Evolutionary conservation across 129 eudicot species (phyloP).

Genomic region (Mikania micrantha): DNA sequence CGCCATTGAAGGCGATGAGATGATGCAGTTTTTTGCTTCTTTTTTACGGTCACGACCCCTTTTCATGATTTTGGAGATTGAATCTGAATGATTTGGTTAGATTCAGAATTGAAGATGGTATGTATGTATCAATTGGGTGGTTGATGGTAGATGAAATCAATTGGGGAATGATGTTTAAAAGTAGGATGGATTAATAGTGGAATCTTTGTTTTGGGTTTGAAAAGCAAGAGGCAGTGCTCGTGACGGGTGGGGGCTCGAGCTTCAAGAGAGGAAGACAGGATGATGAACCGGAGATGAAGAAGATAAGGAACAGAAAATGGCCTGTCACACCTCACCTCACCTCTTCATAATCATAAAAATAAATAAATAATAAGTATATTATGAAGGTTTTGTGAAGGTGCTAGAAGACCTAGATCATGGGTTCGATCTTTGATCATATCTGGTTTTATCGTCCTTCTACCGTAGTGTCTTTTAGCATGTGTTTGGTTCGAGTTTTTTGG

Average conservation of each 20-base stretch:
- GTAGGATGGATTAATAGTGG: not conserved
- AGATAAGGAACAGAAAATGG: constrained; percentile 47
- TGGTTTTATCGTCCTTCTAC: no score
- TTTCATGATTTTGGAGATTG: constrained; percentile 26
- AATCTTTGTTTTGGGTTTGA: constrained; percentile 17
- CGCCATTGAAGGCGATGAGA: constrained; percentile 22
- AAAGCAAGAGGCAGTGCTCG: constrained; percentile 37
- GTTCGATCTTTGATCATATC: no score
- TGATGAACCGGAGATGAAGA: constrained; percentile 21
- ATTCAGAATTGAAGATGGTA: no score
- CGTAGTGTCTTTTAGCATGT: no score
- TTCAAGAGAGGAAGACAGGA: constrained; percentile 56
- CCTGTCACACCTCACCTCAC: not conserved
- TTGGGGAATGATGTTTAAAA: constrained; percentile 20
- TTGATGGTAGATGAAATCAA: constrained; percentile 25
- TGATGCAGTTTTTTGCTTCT: not conserved
- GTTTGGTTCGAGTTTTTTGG: no score
- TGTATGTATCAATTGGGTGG: constrained; percentile 8
- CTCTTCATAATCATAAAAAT: constrained; percentile 12
- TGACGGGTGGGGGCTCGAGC: constrained; percentile 63
- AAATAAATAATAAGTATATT: no score
- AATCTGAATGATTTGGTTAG: not conserved
- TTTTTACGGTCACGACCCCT: constrained; percentile 58
- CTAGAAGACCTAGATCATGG: no score
- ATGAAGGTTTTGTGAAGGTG: no score